Conservation (phyloP, 495 filamentous ascomycete species). For the Penicillium macrosclerotiorum region DNA sequence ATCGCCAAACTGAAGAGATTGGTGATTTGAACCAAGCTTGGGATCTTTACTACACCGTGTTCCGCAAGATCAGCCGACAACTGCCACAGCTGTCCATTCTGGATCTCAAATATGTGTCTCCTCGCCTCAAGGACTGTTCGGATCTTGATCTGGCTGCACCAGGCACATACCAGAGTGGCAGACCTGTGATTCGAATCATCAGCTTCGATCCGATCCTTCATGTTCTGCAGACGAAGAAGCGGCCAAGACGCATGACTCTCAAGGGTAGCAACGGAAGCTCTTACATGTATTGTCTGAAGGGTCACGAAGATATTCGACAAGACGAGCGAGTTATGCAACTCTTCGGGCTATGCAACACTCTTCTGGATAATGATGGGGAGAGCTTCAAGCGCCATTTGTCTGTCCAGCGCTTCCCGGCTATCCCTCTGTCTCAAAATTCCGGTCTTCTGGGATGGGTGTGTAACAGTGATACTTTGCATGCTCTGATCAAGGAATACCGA, state of each 20-base stretch:
- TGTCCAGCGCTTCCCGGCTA: conserved; percentile 91
- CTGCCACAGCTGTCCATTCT: conserved; percentile 85
- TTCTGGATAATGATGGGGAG: conserved; percentile 87
- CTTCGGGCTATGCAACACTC: conserved; percentile 92
- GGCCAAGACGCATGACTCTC: conserved; percentile 83
- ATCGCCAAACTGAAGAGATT: conserved; percentile 78
- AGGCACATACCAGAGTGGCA: conserved; percentile 87
- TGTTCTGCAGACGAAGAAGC: conserved; percentile 96
- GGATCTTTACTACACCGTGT: conserved; percentile 97
- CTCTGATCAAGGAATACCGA: conserved; percentile 94
- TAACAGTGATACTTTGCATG: conserved; percentile 94
- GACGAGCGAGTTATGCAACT: conserved; percentile 99
- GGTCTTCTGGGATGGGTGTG: conserved; percentile 96
- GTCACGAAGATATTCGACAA: conserved; percentile 97
- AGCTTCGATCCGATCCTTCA: conserved; percentile 84
- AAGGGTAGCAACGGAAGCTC: conserved; percentile 81
- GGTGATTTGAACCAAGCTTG: conserved; percentile 96
- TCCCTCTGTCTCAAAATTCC: conserved; percentile 92
- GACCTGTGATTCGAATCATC: conserved; percentile 79
- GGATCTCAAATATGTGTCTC: conserved; percentile 96
- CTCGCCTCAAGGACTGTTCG: conserved; percentile 76
- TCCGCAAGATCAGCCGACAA: conserved; percentile 93
- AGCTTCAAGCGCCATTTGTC: conserved; percentile 95
- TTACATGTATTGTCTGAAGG: conserved; percentile 89
- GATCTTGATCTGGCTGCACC: conserved; percentile 90